A percentile compares a stretch with the other conserved stretches of the same genome.
phyloP scores from a whole-genome alignment of 805 yeast species.

The Cyberlindnera euphorbiiphila region DNA sequence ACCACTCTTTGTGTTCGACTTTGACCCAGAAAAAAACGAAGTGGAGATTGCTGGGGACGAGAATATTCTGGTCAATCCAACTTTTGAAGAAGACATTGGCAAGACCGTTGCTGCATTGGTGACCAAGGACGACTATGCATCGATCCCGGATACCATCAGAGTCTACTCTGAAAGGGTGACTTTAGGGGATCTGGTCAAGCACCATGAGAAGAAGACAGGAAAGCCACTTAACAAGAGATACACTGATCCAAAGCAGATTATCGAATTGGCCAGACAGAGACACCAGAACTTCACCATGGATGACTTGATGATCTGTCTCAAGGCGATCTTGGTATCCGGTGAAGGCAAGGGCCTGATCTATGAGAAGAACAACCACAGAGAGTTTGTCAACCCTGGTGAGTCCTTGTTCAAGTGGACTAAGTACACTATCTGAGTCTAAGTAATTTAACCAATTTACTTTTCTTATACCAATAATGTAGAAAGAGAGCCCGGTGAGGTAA shows the following conservation, averaged over 20 bases:
- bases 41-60: constrained; percentile 41
- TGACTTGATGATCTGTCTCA: constrained; percentile 38
- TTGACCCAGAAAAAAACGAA: constrained; percentile 33
- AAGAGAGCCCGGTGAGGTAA: too few species aligned
- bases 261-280: constrained; percentile 30
- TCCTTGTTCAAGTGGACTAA: constrained; percentile 42
- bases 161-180: constrained; percentile 40
- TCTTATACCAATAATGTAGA: too few species aligned
- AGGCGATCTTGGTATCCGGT: constrained; percentile 36
- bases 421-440: constrained; percentile 21
- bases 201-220: constrained; percentile 38
- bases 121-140: constrained; percentile 31
- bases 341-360: constrained; percentile 36
- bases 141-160: constrained; percentile 42
- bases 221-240: constrained; percentile 33
- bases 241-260: constrained; percentile 31
- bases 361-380: constrained; percentile 32
- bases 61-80: constrained; percentile 32
- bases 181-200: constrained; percentile 35
- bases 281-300: constrained; percentile 29
- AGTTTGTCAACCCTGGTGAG: constrained; percentile 44
- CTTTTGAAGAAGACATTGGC: constrained; percentile 42
- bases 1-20: constrained; percentile 33
- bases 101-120: constrained; percentile 39
- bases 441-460: too few species aligned